These are phyloP conservation scores for Starmerella bombi DNA, from an alignment of 805 yeast genomes.

Conservation along the genomic window DNA sequence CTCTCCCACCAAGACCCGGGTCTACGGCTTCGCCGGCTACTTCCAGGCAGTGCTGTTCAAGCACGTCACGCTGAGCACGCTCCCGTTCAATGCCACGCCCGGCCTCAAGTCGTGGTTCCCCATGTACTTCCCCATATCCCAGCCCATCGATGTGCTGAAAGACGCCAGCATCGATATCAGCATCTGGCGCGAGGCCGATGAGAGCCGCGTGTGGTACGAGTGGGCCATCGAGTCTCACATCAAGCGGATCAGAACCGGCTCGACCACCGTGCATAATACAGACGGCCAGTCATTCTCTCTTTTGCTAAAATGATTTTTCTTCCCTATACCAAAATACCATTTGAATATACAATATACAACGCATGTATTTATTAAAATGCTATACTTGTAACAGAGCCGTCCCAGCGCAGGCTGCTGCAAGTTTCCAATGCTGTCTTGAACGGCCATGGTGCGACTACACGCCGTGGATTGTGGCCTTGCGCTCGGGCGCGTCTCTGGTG, in stretches of 20 bases:
- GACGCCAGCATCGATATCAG: slow-evolving; percentile 43
- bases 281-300: slow-evolving; percentile 17
- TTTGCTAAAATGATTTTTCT: no score
- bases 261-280: slow-evolving; percentile 24
- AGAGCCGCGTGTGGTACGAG: slow-evolving; percentile 47
- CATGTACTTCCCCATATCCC: slow-evolving; percentile 44
- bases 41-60: slow-evolving; percentile 60
- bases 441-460: no score
- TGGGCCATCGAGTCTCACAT: slow-evolving; percentile 32
- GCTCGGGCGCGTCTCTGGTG: not conserved
- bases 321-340: no score
- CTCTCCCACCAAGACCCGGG: slow-evolving; percentile 37
- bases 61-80: slow-evolving; percentile 41
- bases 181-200: slow-evolving; percentile 36
- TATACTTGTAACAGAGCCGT: no score
- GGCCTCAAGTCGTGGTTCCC: slow-evolving; percentile 58
- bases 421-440: no score
- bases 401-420: no score
- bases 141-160: slow-evolving; percentile 40
- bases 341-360: no score
- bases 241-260: slow-evolving; percentile 21
- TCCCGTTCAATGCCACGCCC: slow-evolving; percentile 32
- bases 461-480: no score
- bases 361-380: no score
- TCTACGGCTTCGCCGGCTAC: slow-evolving; percentile 67